Evolutionary conservation across 192 early-diverging fungal species (phyloP), one percentile per base, ranked within the genome.

Genomic region (Dissophora globulifera): DNA sequence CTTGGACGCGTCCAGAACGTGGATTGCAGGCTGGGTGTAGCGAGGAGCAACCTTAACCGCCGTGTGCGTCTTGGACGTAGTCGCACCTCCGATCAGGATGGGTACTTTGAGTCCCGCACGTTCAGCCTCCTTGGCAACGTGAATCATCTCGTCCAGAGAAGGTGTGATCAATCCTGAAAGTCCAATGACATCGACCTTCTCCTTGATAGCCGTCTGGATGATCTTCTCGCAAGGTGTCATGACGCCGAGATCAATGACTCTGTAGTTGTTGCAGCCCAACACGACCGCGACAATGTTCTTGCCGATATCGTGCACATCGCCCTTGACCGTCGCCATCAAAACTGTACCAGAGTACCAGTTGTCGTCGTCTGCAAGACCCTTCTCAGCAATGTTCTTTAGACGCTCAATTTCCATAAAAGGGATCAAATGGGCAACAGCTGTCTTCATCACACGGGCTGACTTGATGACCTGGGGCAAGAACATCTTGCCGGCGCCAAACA

Each of bases 391-490:
- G 51, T 95, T 88, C 69, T 88, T 90, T 55, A 92, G 84, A 40
- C 94, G 92, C 82, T 98, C 96, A 50, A 89, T 81, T 69, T 96
- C 93, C 91, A 98, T 98, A 62, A 90, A 95, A 1, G 94, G 94
- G 55, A 98, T 95, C 55, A 98, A 84, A 58, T 96, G 93, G 12
- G 96, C 95, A 3, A 98, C 96, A n/a, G 96, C 95, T 61, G 92
- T 94, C 76, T 98, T 98, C 96, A 98, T 98, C 16, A 98, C 96
- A 71, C 94, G 91, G 33, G 95, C 95, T 58, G 91, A 93, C 79
- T 95, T 95, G 82, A 98, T 98, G 62, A 98, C 96, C 72, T 98
- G 96, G 5, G 96, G 96, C 85, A 98, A 89, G 79, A 98, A 98
- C 96, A 98, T 98, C 79, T 96, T 96, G 54, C 96, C 82, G 27